Conservation (phyloP, 2,329 filamentous ascomycete species). For the Trichoderma koningiopsis region DNA sequence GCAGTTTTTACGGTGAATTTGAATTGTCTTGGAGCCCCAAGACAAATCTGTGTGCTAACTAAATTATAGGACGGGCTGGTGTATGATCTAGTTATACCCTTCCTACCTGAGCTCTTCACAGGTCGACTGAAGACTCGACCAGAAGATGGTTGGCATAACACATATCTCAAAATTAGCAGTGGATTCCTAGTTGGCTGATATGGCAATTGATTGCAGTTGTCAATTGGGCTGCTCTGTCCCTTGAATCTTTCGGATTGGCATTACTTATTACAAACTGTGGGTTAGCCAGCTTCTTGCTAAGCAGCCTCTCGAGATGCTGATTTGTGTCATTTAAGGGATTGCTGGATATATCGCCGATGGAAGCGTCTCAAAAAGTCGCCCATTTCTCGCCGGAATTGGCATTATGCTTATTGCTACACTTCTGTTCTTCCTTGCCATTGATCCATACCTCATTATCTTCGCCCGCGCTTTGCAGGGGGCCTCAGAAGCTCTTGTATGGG, state of each 20-base stretch:
- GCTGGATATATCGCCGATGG: constrained; percentile 24
- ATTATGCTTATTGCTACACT: constrained; percentile 24
- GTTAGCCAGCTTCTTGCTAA: neutral
- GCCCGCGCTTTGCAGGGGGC: constrained; percentile 22
- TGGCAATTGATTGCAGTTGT: constrained; percentile 6
- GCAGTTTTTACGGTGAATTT: constrained; percentile 17
- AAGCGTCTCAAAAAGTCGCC: constrained; percentile 22
- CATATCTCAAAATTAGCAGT: neutral
- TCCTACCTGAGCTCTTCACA: constrained; percentile 25
- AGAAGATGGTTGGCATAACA: constrained; percentile 17
- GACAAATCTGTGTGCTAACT: neutral
- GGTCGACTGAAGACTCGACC: constrained; percentile 15
- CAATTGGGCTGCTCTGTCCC: constrained; percentile 20
- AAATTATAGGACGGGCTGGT: constrained; percentile 13
- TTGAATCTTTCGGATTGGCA: constrained; percentile 24
- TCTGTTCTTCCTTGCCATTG: constrained; percentile 21
- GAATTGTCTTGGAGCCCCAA: neutral
- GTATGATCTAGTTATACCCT: constrained; percentile 25
- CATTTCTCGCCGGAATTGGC: constrained; percentile 18
- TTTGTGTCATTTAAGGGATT: constrained; percentile 3
- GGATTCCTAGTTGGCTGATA: neutral
- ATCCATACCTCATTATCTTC: constrained; percentile 21
- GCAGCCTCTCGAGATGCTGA: neutral
- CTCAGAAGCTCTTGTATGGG: constrained; percentile 24
- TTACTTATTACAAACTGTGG: constrained; percentile 21